Percentiles rank a stretch among this genome's conserved stretches.
Conservation (phyloP, 1,284 basidiomycete species). For the Pulveroboletus sp. region DNA sequence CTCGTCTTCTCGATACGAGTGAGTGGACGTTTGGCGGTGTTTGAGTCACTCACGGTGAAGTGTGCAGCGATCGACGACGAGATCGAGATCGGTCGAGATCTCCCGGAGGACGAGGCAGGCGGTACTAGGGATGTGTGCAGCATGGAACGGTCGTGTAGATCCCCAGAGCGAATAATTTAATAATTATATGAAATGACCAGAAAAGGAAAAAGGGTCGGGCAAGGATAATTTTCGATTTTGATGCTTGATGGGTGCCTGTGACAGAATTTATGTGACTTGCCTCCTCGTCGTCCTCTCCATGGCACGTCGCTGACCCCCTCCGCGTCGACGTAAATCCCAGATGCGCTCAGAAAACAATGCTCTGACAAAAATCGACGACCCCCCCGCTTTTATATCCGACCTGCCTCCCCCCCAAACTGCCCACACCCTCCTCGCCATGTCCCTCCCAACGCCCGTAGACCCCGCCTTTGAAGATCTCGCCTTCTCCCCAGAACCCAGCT, state of each 20-base stretch:
- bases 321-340: neutral
- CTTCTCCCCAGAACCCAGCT: slow-evolving; percentile 31
- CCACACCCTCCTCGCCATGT: slow-evolving; percentile 27
- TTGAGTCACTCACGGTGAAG: slow-evolving; percentile 13
- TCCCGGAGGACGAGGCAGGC: slow-evolving; percentile 61
- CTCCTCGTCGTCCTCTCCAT: slow-evolving; percentile 17
- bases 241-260: slow-evolving; percentile 37
- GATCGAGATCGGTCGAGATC: slow-evolving; percentile 80
- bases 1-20: slow-evolving; percentile 74
- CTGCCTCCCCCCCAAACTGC: slow-evolving; percentile 41
- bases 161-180: slow-evolving; percentile 28
- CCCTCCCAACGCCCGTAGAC: slow-evolving; percentile 31
- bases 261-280: slow-evolving; percentile 40
- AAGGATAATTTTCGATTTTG: slow-evolving; percentile 35
- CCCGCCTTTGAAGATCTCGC: slow-evolving; percentile 23
- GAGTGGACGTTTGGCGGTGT: slow-evolving; percentile 38
- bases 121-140: slow-evolving; percentile 50
- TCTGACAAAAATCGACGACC: neutral
- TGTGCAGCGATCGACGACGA: slow-evolving; percentile 56
- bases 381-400: slow-evolving; percentile 42
- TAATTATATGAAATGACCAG: slow-evolving; percentile 24
- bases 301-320: neutral
- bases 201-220: slow-evolving; percentile 22
- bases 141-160: slow-evolving; percentile 27
- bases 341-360: neutral